These are phyloP conservation scores for Wallacemonas sp. DNA, from an alignment of 208 protist genomes.

Conservation along the genomic window DNA sequence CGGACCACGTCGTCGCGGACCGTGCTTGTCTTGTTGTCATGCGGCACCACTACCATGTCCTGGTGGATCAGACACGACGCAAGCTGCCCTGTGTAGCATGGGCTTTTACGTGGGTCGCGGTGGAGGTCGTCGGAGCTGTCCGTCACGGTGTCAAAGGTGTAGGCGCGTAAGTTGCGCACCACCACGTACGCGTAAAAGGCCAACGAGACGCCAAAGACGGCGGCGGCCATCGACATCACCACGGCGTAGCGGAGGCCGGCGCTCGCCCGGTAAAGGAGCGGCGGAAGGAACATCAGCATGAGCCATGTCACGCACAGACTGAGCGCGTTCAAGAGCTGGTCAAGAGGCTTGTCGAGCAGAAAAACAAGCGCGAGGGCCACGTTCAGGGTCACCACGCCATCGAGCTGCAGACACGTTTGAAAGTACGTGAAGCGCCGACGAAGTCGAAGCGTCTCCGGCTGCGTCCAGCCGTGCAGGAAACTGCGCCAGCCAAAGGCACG, in stretches of 20 bases:
- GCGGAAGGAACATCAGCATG: conserved; percentile 27
- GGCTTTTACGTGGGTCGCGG: conserved; percentile 14
- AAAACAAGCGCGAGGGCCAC: conserved; percentile 40
- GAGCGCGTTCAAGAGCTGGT: conserved; percentile 25
- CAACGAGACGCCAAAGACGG: conserved; percentile 2
- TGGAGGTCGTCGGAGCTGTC: conserved; percentile 5
- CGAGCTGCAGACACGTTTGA: conserved; percentile 60
- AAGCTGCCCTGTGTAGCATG: conserved; percentile 26
- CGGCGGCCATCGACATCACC: background rate
- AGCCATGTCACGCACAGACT: conserved; percentile 11
- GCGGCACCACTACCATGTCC: conserved; percentile 16
- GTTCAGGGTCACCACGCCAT: conserved; percentile 47
- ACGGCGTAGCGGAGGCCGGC: conserved; percentile 11
- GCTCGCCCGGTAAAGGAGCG: conserved; percentile 28
- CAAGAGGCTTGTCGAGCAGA: conserved; percentile 28
- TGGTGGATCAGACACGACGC: conserved; percentile 16
- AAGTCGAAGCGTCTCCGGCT: conserved; percentile 23
- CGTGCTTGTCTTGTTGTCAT: background rate
- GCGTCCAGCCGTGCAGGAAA: conserved; percentile 63
- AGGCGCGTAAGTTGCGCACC: conserved; percentile 16
- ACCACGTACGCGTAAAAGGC: conserved; percentile 6
- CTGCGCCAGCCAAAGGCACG: conserved; percentile 57
- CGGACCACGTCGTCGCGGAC: no score
- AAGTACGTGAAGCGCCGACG: conserved; percentile 37
- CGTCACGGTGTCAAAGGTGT: conserved; percentile 19